These are phyloP conservation scores for Pinus taeda DNA, from an alignment of 75 land plant genomes.

Conservation along the genomic window DNA sequence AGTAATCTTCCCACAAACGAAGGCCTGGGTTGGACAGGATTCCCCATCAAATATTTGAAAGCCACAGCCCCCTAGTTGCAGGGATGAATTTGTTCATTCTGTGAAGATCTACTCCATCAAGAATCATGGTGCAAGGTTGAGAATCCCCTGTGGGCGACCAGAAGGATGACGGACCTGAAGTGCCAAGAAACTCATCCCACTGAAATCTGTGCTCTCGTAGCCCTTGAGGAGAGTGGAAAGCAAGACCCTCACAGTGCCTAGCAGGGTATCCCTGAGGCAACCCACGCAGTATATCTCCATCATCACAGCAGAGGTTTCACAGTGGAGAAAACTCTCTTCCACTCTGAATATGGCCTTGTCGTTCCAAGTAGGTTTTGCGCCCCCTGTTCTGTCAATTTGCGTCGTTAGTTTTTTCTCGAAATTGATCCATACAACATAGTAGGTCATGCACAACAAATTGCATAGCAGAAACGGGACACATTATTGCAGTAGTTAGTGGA, in stretches of 20 bases:
- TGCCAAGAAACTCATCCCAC: slow-evolving; percentile 18
- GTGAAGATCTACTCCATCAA: slow-evolving; percentile 20
- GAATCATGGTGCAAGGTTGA: slow-evolving; percentile 46
- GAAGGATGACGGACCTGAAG: slow-evolving; percentile 57
- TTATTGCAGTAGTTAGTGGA: too few species aligned
- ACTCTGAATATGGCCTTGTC: slow-evolving; percentile 40
- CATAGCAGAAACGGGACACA: too few species aligned
- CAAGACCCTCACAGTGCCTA: slow-evolving; percentile 36
- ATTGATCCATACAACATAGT: slow-evolving; percentile 48
- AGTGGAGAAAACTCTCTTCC: slow-evolving; percentile 29
- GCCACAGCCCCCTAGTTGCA: slow-evolving; percentile 25
- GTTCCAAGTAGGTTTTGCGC: slow-evolving; percentile 42
- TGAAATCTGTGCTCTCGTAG: not conserved
- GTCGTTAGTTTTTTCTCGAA: slow-evolving; percentile 33
- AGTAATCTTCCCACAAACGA: not conserved
- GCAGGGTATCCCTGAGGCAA: slow-evolving; percentile 16
- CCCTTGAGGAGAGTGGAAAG: slow-evolving; percentile 16
- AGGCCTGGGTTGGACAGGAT: not conserved
- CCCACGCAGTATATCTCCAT: slow-evolving; percentile 37
- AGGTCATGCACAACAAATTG: too few species aligned
- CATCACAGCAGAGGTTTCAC: slow-evolving; percentile 32
- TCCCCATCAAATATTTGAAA: slow-evolving; percentile 23
- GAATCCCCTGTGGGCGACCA: slow-evolving; percentile 56
- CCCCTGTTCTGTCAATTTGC: slow-evolving; percentile 24
- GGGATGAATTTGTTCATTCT: slow-evolving; percentile 18